These are phyloP conservation scores for Backusella sp. DNA, from an alignment of 192 early-diverging fungal species.

Conservation along the genomic window DNA sequence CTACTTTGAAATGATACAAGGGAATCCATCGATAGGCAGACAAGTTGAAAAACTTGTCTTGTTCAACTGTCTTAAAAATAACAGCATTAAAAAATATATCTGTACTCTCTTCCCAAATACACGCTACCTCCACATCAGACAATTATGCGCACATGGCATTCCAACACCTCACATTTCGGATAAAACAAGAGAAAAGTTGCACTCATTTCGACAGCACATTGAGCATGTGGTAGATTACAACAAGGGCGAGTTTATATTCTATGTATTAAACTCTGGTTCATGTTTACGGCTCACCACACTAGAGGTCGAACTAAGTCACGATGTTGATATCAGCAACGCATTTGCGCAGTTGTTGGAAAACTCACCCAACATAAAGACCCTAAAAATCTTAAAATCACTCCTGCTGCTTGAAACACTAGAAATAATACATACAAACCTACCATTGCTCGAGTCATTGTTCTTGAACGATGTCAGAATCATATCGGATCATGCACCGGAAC, in stretches of 20 bases:
- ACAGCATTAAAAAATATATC: not conserved
- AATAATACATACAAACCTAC: not conserved
- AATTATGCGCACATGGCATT: not conserved
- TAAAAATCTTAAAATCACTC: not conserved
- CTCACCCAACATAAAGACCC: not conserved
- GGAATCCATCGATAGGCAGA: not conserved
- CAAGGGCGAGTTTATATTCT: not conserved
- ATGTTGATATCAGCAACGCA: not conserved
- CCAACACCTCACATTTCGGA: not conserved
- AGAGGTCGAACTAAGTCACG: not conserved
- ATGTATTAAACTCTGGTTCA: not conserved
- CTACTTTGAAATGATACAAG: not conserved
- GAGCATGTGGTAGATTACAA: not conserved
- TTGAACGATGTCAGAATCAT: not conserved
- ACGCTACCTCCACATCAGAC: not conserved
- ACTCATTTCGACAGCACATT: not conserved
- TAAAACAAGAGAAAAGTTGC: not conserved
- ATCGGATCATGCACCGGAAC: not conserved
- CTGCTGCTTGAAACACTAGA: not conserved
- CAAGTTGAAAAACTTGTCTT: not conserved
- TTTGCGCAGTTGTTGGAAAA: not conserved
- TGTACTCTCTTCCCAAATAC: not conserved
- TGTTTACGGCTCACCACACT: not conserved
- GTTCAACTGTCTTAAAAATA: not conserved
- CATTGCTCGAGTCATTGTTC: not conserved